A percentile compares a stretch with the other conserved stretches of the same genome.
phyloP scores from a whole-genome alignment of 75 land plant genomes.

The Picea sitchensis region DNA sequence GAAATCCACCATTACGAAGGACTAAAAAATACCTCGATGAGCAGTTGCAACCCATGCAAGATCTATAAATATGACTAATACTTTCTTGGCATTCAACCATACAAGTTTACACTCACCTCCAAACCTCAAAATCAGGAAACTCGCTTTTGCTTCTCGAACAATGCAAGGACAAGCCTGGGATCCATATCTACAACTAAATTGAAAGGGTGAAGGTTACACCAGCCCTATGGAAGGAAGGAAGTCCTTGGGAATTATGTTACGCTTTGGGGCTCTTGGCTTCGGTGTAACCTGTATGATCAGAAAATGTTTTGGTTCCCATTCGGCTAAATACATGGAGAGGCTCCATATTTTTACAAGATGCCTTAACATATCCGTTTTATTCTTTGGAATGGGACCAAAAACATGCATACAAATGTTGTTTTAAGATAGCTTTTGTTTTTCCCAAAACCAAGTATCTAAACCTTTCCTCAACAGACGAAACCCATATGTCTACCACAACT shows the following conservation, averaged over 20 bases:
- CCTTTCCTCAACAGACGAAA: slow-evolving; percentile 82
- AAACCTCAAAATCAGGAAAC: slow-evolving; percentile 84
- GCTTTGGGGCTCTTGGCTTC: slow-evolving; percentile 73
- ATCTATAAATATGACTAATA: slow-evolving; percentile 83
- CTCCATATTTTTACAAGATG: slow-evolving; percentile 92
- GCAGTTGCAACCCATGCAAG: slow-evolving; percentile 91
- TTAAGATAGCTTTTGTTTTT: slow-evolving; percentile 39
- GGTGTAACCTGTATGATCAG: slow-evolving; percentile 69
- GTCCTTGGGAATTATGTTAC: slow-evolving; percentile 46
- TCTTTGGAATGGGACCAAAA: slow-evolving; percentile 64
- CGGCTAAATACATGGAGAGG: slow-evolving; percentile 61
- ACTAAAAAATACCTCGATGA: slow-evolving; percentile 62
- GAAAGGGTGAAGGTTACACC: slow-evolving; percentile 38
- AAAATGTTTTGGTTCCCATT: slow-evolving; percentile 91
- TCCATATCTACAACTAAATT: slow-evolving; percentile 89
- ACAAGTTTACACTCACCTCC: slow-evolving; percentile 96
- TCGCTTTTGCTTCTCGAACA: slow-evolving; percentile 82
- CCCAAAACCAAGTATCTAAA: slow-evolving; percentile 83
- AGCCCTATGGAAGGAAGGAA: slow-evolving; percentile 19
- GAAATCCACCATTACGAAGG: slow-evolving; percentile 19
- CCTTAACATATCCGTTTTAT: slow-evolving; percentile 81
- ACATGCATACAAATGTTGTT: slow-evolving; percentile 63
- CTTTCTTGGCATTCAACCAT: slow-evolving; percentile 98
- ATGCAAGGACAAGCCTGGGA: slow-evolving; percentile 81
- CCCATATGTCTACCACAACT: slow-evolving; percentile 31